A percentile compares a stretch with the other conserved stretches of the same genome.
phyloP scores from a whole-genome alignment of 2,329 filamentous ascomycete species.

The Penicillium italicum region DNA sequence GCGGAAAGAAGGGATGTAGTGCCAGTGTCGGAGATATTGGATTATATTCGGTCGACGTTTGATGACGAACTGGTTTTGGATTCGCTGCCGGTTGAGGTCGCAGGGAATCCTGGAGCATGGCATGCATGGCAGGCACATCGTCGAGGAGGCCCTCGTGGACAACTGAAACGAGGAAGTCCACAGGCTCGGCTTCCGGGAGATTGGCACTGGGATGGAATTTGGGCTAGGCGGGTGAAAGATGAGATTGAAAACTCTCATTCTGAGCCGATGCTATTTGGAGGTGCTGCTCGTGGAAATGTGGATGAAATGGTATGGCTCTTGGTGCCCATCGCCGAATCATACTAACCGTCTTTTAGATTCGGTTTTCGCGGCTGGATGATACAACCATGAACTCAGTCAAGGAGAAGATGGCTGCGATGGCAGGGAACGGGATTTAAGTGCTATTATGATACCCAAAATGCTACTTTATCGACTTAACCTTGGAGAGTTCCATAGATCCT shows the following conservation, averaged over 20 bases:
- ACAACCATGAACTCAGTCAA: slow-evolving; percentile 33
- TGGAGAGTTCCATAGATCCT: slow-evolving; percentile 1
- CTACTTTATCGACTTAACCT: background rate
- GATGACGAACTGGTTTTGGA: slow-evolving; percentile 74
- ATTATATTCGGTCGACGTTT: slow-evolving; percentile 80
- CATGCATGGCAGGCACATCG: slow-evolving; percentile 83
- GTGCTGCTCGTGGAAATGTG: slow-evolving; percentile 49
- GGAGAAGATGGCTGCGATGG: slow-evolving; percentile 34
- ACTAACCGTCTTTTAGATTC: slow-evolving; percentile 33
- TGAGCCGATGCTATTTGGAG: slow-evolving; percentile 74
- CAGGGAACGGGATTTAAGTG: slow-evolving; percentile 24
- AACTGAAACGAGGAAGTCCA: slow-evolving; percentile 46
- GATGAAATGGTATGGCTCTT: slow-evolving; percentile 64
- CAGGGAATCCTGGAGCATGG: slow-evolving; percentile 88
- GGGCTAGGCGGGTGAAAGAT: slow-evolving; percentile 82
- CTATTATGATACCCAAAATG: slow-evolving; percentile 26
- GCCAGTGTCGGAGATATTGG: slow-evolving; percentile 65
- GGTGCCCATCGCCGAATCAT: background rate
- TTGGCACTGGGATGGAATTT: slow-evolving; percentile 98
- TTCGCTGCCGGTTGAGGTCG: slow-evolving; percentile 71
- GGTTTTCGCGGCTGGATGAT: slow-evolving; percentile 39
- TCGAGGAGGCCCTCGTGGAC: slow-evolving; percentile 31
- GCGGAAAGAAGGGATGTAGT: slow-evolving; percentile 39
- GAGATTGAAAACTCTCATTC: slow-evolving; percentile 73
- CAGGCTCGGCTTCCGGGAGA: slow-evolving; percentile 64